Percentiles rank a stretch among this genome's conserved stretches.
These are phyloP conservation scores for Fraxinus sp. DNA, from an alignment of 305 asterid genomes.

Conservation along the genomic window DNA sequence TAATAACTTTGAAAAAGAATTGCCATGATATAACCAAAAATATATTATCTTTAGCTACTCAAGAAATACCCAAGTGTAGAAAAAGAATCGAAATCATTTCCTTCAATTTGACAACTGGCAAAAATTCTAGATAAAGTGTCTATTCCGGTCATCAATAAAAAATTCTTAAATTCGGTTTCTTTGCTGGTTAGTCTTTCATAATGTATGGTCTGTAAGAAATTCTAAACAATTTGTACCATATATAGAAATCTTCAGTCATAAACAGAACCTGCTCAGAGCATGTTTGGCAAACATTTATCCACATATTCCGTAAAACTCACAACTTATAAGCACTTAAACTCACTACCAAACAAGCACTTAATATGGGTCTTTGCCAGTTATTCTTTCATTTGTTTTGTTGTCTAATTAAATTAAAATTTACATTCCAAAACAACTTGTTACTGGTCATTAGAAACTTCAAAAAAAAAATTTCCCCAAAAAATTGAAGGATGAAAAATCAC, in stretches of 20 bases:
- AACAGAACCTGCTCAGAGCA: background rate
- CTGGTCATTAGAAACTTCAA: background rate
- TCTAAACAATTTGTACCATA: background rate
- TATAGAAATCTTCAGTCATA: conserved; percentile 4
- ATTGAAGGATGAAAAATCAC: background rate
- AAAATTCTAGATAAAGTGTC: background rate
- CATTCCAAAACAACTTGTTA: background rate
- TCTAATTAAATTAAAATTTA: background rate
- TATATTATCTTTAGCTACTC: conserved; percentile 4
- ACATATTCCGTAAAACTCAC: background rate
- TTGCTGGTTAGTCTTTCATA: background rate
- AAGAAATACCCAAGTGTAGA: background rate
- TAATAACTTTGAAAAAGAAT: background rate
- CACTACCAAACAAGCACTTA: background rate
- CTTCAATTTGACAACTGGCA: background rate
- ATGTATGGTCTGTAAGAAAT: background rate
- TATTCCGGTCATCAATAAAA: background rate
- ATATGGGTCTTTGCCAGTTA: background rate
- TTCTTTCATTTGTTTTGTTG: conserved; percentile 5
- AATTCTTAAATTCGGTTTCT: background rate
- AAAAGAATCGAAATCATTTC: background rate
- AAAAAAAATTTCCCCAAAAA: background rate
- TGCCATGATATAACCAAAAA: background rate
- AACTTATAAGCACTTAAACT: background rate
- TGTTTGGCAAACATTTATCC: background rate